Conservation (phyloP, 768 basidiomycete species). For the Naganishia vaughanmartiniae region DNA sequence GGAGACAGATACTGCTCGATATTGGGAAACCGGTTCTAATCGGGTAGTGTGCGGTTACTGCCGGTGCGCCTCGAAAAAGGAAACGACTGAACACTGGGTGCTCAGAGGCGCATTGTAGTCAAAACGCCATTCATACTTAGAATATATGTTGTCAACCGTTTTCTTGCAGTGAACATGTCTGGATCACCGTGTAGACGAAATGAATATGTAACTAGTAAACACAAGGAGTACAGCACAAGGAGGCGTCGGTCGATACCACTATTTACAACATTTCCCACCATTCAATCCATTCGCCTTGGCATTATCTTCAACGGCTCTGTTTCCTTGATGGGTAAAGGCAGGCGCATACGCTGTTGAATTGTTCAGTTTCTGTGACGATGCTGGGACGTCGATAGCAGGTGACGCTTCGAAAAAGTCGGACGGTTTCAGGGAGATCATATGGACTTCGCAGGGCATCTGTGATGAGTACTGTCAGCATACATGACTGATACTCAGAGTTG, state of each 20-base stretch:
- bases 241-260: background rate
- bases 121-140: too few species aligned
- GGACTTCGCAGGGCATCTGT: slow-evolving; percentile 39
- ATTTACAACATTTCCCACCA: background rate
- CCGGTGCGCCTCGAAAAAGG: too few species aligned
- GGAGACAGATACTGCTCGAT: background rate
- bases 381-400: slow-evolving; percentile 43
- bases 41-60: background rate
- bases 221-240: background rate
- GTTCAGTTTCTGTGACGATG: slow-evolving; percentile 39
- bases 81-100: too few species aligned
- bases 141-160: too few species aligned
- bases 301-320: background rate
- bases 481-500: background rate
- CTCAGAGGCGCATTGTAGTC: too few species aligned
- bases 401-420: slow-evolving; percentile 41
- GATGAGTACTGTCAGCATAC: background rate
- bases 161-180: too few species aligned
- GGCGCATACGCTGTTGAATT: slow-evolving; percentile 23
- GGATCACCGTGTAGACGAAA: too few species aligned
- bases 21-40: background rate
- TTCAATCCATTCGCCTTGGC: slow-evolving; percentile 12
- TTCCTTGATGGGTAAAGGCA: background rate
- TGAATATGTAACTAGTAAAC: too few species aligned
- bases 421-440: slow-evolving; percentile 41